Conservation (phyloP, 805 yeast genomes). For the Ogataea haglerorum region DNA sequence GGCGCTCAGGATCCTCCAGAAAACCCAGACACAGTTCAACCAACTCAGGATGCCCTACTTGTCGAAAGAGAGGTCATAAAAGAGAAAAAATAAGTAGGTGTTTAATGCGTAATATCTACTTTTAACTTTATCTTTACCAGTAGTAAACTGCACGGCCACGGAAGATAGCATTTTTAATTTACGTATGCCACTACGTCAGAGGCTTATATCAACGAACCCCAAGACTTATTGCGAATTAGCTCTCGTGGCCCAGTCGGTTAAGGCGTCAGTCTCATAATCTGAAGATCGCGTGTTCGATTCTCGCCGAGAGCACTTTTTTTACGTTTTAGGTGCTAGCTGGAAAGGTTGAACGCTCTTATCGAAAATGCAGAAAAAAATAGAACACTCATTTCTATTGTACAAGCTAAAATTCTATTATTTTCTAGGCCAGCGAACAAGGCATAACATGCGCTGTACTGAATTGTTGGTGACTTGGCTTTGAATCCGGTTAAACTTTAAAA, state of each 20-base stretch:
- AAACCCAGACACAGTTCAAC: slow-evolving; percentile 29
- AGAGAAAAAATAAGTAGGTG: slow-evolving; percentile 9
- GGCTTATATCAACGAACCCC: too few relatives aligned
- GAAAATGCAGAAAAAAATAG: background rate
- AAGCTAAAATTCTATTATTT: background rate
- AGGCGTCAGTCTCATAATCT: slow-evolving; percentile 41
- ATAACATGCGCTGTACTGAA: background rate
- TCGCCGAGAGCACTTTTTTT: slow-evolving; percentile 35
- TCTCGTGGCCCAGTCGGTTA: slow-evolving; percentile 40
- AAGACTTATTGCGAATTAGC: slow-evolving; percentile 13
- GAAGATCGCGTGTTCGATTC: slow-evolving; percentile 41
- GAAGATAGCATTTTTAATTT: too few relatives aligned
- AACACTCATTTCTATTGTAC: background rate
- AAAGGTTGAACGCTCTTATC: background rate
- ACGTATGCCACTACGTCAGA: too few relatives aligned
- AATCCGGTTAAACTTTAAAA: background rate
- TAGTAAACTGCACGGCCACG: too few relatives aligned
- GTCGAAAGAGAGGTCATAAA: slow-evolving; percentile 36
- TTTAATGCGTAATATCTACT: too few relatives aligned
- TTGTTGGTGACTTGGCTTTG: background rate
- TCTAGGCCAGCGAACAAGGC: background rate
- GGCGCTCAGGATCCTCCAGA: slow-evolving; percentile 26
- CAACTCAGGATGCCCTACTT: slow-evolving; percentile 49
- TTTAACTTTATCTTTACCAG: too few relatives aligned
- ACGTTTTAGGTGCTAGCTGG: background rate